Conservation (phyloP, 208 protist species). For the Acanthamoeba royreba region DNA sequence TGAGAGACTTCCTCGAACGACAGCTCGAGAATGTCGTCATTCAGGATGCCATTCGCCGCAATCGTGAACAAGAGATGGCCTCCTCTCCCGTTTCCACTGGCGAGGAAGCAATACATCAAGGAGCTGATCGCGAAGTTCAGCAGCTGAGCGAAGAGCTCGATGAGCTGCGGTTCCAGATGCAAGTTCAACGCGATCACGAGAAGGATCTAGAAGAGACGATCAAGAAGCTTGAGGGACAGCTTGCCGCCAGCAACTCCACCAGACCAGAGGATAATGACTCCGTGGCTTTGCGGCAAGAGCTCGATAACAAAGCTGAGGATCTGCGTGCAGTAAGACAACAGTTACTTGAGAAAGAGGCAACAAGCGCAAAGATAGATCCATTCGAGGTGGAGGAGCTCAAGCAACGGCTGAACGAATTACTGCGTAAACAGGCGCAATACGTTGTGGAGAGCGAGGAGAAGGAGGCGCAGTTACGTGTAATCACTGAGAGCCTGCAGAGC, state of each 20-base stretch:
- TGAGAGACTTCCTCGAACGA: background rate
- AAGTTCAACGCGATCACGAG: background rate
- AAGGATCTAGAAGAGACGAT: too few species aligned
- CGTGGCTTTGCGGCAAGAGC: too few species aligned
- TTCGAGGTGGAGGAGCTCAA: background rate
- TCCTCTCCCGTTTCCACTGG: background rate
- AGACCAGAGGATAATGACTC: too few species aligned
- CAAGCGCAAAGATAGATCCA: too few species aligned
- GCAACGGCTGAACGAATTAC: too few species aligned
- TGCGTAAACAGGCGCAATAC: too few species aligned
- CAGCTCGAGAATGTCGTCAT: background rate
- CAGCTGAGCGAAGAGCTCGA: background rate
- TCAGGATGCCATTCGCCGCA: background rate
- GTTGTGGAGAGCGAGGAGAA: background rate
- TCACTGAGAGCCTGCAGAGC: background rate
- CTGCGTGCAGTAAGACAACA: too few species aligned
- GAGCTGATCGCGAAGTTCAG: background rate
- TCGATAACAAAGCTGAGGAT: too few species aligned
- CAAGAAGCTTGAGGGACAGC: background rate
- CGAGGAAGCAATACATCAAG: background rate
- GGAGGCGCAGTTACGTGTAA: background rate
- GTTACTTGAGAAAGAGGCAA: too few species aligned
- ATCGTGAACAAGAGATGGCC: background rate
- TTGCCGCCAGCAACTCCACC: too few species aligned
- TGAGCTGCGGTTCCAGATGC: background rate